phyloP scores from a whole-genome alignment of 2,329 filamentous ascomycete genomes.

The Trichoderma sp. region DNA sequence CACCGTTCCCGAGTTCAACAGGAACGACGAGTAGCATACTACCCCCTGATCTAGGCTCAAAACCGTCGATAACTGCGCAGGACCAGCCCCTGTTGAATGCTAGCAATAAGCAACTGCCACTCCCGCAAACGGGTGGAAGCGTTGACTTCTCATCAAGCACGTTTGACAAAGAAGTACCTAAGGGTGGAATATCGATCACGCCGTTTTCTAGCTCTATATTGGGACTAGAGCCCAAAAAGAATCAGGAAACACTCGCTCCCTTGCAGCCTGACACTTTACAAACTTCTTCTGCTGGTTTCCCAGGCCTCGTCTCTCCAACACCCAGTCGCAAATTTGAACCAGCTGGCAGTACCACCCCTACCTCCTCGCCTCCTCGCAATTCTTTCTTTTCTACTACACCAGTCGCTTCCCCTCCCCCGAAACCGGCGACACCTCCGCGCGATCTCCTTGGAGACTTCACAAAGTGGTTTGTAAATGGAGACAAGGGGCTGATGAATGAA shows the following conservation, averaged over 20 bases:
- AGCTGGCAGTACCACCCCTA: constrained; percentile 15
- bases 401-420: constrained; percentile 17
- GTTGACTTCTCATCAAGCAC: background rate
- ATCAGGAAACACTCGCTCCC: background rate
- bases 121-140: background rate
- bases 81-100: background rate
- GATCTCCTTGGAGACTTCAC: constrained; percentile 50
- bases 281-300: background rate
- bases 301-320: background rate
- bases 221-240: background rate
- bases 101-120: background rate
- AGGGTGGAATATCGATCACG: background rate
- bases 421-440: constrained; percentile 25
- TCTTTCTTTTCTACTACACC: constrained; percentile 6
- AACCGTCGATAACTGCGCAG: background rate
- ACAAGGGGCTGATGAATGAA: constrained; percentile 51
- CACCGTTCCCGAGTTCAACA: background rate
- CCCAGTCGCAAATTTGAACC: background rate
- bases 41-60: background rate
- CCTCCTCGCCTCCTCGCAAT: constrained; percentile 2
- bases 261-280: background rate
- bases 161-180: background rate
- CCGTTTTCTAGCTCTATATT: background rate
- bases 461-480: constrained; percentile 53
- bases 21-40: background rate